These are phyloP conservation scores for Solanum medicagineum DNA, from an alignment of 257 asterid genomes.

Conservation along the genomic window DNA sequence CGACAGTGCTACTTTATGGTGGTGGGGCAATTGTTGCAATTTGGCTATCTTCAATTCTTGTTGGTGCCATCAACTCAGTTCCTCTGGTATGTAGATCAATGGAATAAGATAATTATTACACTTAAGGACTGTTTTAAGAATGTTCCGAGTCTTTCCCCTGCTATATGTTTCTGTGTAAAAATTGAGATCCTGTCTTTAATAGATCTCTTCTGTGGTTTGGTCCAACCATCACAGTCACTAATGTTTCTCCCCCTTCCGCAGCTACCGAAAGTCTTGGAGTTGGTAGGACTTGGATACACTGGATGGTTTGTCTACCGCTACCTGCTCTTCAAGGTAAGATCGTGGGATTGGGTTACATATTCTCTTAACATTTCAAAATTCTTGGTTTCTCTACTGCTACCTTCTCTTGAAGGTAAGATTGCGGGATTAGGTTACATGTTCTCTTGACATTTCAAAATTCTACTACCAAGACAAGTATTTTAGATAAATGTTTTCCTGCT, in stretches of 20 bases:
- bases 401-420: conserved; percentile 83
- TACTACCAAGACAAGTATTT: conserved; percentile 48
- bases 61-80: conserved; percentile 81
- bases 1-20: conserved; percentile 46
- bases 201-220: background rate
- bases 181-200: background rate
- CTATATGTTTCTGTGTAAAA: background rate
- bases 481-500: conserved; percentile 11
- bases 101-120: background rate
- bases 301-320: conserved; percentile 99
- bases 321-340: conserved; percentile 86
- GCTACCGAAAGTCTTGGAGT: conserved; percentile 96
- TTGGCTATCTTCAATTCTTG: conserved; percentile 72
- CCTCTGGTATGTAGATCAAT: conserved; percentile 63
- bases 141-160: background rate
- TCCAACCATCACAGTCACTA: background rate
- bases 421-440: conserved; percentile 6
- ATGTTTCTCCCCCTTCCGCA: conserved; percentile 12
- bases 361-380: conserved; percentile 11
- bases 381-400: conserved; percentile 95
- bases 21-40: conserved; percentile 57
- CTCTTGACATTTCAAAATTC: conserved; percentile 17
- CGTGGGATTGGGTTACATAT: conserved; percentile 6
- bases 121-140: background rate
- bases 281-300: conserved; percentile 92